Conservation (phyloP, 257 asterid genomes). For the Solanum chiquidenum region DNA sequence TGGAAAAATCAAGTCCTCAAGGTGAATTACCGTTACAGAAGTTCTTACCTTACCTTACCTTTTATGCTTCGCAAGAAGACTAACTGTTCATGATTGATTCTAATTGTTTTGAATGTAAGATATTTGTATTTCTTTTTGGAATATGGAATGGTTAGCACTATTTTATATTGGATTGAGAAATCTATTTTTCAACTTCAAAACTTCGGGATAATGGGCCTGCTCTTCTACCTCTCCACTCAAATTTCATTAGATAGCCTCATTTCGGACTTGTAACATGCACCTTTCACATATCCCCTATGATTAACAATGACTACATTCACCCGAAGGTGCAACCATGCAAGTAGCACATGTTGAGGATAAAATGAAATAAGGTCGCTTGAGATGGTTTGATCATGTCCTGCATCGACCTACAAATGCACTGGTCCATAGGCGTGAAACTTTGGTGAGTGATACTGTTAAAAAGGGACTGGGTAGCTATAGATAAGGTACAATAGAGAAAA, state of each 20-base stretch:
- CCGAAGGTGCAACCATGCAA: background rate
- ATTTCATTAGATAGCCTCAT: background rate
- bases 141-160: background rate
- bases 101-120: background rate
- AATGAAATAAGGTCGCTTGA: background rate
- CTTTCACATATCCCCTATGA: background rate
- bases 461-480: background rate
- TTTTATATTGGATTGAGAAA: background rate
- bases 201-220: background rate
- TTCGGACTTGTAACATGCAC: background rate
- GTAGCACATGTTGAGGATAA: background rate
- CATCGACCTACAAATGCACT: background rate
- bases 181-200: background rate
- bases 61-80: background rate
- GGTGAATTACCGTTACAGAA: conserved; percentile 21
- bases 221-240: background rate
- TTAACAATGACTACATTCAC: background rate
- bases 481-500: background rate
- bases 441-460: background rate
- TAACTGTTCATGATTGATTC: background rate
- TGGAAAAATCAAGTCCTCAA: conserved; percentile 73
- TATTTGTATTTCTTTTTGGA: background rate
- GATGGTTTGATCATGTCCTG: background rate
- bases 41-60: background rate
- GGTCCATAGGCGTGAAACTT: background rate